phyloP scores from a whole-genome alignment of 78 protist species.

The Tieghemostelium lacteum region DNA sequence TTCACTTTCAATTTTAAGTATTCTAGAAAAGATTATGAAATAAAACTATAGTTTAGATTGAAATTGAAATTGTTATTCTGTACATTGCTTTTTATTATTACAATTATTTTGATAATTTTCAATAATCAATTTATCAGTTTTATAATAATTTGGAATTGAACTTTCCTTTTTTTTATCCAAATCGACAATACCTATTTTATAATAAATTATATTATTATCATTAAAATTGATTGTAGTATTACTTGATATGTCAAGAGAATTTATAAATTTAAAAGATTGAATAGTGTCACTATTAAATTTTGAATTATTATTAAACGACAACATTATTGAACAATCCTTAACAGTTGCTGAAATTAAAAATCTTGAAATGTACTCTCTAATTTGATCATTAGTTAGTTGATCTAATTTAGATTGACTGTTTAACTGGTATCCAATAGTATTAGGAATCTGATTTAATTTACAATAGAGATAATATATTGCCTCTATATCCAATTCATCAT shows the following conservation, averaged over 20 bases:
- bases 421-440: too few species aligned
- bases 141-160: constrained; percentile 52
- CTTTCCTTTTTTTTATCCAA: constrained; percentile 40
- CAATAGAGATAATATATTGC: constrained; percentile 35
- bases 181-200: constrained; percentile 62
- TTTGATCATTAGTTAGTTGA: background rate
- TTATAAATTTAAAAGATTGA: background rate
- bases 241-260: background rate
- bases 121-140: constrained; percentile 14
- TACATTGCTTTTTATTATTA: too few species aligned
- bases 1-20: constrained; percentile 10
- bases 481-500: constrained; percentile 37
- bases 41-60: too few species aligned
- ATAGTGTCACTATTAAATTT: background rate
- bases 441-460: background rate
- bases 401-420: background rate
- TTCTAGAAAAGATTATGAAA: constrained; percentile 17
- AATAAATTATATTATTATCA: background rate
- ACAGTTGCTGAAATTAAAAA: constrained; percentile 51
- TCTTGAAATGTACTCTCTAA: background rate
- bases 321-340: constrained; percentile 70
- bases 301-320: background rate
- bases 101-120: background rate
- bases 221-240: background rate
- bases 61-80: too few species aligned